Conservation (phyloP, 768 basidiomycete species). For the Trametes punicea region DNA sequence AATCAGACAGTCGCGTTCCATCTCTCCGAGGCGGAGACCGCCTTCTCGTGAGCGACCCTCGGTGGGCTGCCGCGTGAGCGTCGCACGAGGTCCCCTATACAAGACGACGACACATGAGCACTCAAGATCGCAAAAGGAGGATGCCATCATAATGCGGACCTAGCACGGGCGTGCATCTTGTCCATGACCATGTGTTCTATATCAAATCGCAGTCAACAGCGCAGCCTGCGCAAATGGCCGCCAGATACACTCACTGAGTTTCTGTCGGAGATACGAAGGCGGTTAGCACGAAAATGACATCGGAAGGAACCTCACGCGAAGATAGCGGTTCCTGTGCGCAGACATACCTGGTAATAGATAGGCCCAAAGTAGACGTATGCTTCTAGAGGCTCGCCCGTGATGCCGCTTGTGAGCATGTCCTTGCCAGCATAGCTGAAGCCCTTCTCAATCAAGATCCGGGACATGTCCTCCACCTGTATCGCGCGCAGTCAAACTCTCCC, state of each 20-base stretch:
- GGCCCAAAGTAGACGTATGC: slow-evolving; percentile 99
- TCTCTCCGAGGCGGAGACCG: slow-evolving; percentile 94
- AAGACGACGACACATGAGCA: slow-evolving; percentile 1
- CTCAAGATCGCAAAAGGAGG: neutral
- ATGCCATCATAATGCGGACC: slow-evolving; percentile 42
- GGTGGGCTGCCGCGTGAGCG: slow-evolving; percentile 94
- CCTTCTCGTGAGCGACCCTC: slow-evolving; percentile 98
- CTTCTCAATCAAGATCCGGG: slow-evolving; percentile 87
- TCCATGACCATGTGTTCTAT: slow-evolving; percentile 99
- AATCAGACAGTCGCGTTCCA: slow-evolving; percentile 98
- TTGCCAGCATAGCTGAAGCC: slow-evolving; percentile 99
- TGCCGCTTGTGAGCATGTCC: slow-evolving; percentile 97
- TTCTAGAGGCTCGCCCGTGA: slow-evolving; percentile 95
- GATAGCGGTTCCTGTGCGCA: neutral
- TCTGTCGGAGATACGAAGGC: slow-evolving; percentile 45
- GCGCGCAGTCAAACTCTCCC: neutral
- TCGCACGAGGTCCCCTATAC: slow-evolving; percentile 87
- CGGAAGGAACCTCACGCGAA: neutral
- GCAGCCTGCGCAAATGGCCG: neutral
- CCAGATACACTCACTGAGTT: slow-evolving; percentile 72
- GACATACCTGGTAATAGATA: slow-evolving; percentile 88
- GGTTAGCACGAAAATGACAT: neutral
- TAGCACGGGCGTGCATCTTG: slow-evolving; percentile 99
- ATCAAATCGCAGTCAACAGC: slow-evolving; percentile 13
- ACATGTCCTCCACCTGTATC: slow-evolving; percentile 92